Percentiles rank a stretch among this genome's conserved stretches.
phyloP scores from a whole-genome alignment of 257 asterid species.

The Solanum ossicruentum region DNA sequence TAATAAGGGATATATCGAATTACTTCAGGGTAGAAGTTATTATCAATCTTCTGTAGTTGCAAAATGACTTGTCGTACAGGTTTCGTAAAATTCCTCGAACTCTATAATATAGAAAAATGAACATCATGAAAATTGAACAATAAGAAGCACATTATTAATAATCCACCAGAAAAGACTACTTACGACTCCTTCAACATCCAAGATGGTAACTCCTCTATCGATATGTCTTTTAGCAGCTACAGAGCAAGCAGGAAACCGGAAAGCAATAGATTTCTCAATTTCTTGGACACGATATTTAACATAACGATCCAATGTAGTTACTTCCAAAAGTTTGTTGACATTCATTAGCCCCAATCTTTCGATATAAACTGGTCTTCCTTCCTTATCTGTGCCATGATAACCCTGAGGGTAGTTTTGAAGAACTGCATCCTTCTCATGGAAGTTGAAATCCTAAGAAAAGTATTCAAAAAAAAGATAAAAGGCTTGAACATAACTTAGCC shows the following conservation, averaged over 20 bases:
- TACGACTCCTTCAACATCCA: slow-evolving; percentile 66
- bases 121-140: neutral
- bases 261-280: slow-evolving; percentile 32
- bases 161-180: neutral
- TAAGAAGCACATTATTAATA: neutral
- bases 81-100: slow-evolving; percentile 28
- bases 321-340: slow-evolving; percentile 26
- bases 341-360: slow-evolving; percentile 49
- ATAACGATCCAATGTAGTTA: slow-evolving; percentile 35
- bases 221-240: slow-evolving; percentile 30
- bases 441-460: slow-evolving; percentile 26
- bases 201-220: slow-evolving; percentile 27
- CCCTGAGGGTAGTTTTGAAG: slow-evolving; percentile 45
- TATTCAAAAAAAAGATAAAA: neutral
- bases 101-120: slow-evolving; percentile 11
- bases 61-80: slow-evolving; percentile 37
- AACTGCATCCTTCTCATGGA: slow-evolving; percentile 26
- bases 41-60: slow-evolving; percentile 41
- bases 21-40: slow-evolving; percentile 42
- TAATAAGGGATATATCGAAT: neutral
- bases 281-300: slow-evolving; percentile 36
- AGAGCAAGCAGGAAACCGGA: slow-evolving; percentile 51
- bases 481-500: too few species aligned
- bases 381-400: slow-evolving; percentile 42
- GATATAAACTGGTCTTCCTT: slow-evolving; percentile 43